These are phyloP conservation scores for Lachancea thermotolerans DNA, from an alignment of 805 yeast genomes.

Conservation along the genomic window DNA sequence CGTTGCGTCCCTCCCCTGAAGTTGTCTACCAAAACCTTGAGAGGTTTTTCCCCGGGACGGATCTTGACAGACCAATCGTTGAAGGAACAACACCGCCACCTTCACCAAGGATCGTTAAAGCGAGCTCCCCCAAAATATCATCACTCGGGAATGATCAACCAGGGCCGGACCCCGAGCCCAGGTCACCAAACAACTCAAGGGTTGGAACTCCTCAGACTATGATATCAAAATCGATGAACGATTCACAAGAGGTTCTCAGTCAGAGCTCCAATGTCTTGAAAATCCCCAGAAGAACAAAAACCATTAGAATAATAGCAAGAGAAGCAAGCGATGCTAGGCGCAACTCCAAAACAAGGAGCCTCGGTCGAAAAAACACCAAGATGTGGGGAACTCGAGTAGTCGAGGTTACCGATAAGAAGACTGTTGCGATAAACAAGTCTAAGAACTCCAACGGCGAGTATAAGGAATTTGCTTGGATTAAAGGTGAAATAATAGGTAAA, in stretches of 20 bases:
- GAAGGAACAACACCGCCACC: slow-evolving; percentile 60
- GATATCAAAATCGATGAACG: slow-evolving; percentile 14
- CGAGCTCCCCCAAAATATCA: neutral
- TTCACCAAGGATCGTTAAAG: slow-evolving; percentile 32
- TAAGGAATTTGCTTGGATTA: slow-evolving; percentile 93
- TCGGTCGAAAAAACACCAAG: slow-evolving; percentile 80
- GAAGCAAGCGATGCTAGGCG: slow-evolving; percentile 72
- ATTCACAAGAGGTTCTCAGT: slow-evolving; percentile 5
- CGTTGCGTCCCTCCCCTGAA: slow-evolving; percentile 91
- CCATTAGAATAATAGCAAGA: slow-evolving; percentile 86
- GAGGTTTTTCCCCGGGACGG: slow-evolving; percentile 84
- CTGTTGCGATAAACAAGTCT: slow-evolving; percentile 59
- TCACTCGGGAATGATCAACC: neutral
- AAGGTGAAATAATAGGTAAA: slow-evolving; percentile 92
- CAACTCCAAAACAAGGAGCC: slow-evolving; percentile 21
- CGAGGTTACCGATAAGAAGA: slow-evolving; percentile 74
- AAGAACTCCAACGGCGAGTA: slow-evolving; percentile 59
- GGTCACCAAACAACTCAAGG: slow-evolving; percentile 11
- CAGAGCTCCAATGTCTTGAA: slow-evolving; percentile 6
- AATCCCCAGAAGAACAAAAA: slow-evolving; percentile 66
- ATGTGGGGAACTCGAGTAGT: slow-evolving; percentile 96
- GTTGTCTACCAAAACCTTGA: slow-evolving; percentile 89
- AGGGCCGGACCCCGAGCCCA: slow-evolving; percentile 26
- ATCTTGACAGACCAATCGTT: slow-evolving; percentile 84
- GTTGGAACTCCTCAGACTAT: slow-evolving; percentile 31